A percentile compares a stretch with the other conserved stretches of the same genome.
Evolutionary conservation across 495 filamentous ascomycete species (phyloP).

Genomic region (Penicillium argentinense): DNA sequence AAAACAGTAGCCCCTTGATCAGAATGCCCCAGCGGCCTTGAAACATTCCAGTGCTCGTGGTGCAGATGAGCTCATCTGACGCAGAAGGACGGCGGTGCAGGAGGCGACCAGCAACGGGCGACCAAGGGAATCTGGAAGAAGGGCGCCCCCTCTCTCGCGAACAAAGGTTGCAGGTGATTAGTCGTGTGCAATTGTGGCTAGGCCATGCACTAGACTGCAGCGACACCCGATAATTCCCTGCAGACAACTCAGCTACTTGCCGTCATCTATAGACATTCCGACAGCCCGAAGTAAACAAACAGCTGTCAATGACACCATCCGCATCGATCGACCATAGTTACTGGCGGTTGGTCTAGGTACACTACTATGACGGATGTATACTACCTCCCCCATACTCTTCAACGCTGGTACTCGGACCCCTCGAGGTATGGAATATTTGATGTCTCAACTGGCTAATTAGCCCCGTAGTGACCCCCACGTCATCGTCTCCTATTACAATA

Average conservation of each 20-base stretch:
- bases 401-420: neutral
- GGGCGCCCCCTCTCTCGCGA: too few relatives aligned
- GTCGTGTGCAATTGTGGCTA: too few relatives aligned
- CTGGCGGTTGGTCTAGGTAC: too few relatives aligned
- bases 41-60: constrained; percentile 19
- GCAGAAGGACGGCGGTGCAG: constrained; percentile 6
- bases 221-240: too few relatives aligned
- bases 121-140: too few relatives aligned
- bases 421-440: constrained; percentile 1
- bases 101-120: too few relatives aligned
- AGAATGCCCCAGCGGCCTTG: constrained; percentile 9
- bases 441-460: constrained; percentile 8
- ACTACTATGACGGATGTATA: too few relatives aligned
- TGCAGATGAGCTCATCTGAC: constrained; percentile 14
- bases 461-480: neutral
- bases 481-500: neutral
- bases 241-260: too few relatives aligned
- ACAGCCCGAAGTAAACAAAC: neutral
- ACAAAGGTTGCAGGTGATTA: neutral
- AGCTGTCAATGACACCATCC: neutral
- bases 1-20: constrained; percentile 21
- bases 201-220: too few relatives aligned
- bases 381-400: too few relatives aligned
- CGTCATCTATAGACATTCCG: too few relatives aligned
- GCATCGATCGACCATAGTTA: too few relatives aligned